These are phyloP conservation scores for Psophocarpus tetragonolobus DNA, from an alignment of 306 rosid genomes.

Conservation along the genomic window DNA sequence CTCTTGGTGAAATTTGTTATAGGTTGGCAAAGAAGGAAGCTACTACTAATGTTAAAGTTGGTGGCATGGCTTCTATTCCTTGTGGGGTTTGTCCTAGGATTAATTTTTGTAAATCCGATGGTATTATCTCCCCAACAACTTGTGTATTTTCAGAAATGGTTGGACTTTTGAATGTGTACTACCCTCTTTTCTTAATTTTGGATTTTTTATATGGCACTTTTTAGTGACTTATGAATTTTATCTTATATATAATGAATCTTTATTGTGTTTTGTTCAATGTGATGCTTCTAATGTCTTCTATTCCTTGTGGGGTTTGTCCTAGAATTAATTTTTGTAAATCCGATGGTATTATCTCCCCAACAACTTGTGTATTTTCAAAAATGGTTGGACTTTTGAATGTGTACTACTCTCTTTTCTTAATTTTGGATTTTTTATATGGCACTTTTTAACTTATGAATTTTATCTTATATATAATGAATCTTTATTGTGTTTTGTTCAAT, in stretches of 20 bases:
- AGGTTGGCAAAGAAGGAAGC: constrained; percentile 42
- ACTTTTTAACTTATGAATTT: neutral
- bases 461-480: neutral
- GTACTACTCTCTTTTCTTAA: neutral
- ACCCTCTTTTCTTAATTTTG: neutral
- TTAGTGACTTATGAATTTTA: neutral
- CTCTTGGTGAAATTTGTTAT: constrained; percentile 44
- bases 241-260: neutral
- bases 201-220: neutral
- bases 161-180: neutral
- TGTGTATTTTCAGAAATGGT: constrained; percentile 57
- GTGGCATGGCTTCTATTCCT: constrained; percentile 63
- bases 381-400: constrained; percentile 56
- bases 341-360: constrained; percentile 55
- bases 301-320: constrained; percentile 72
- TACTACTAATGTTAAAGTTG: neutral
- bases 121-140: constrained; percentile 52
- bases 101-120: constrained; percentile 49
- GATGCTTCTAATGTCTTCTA: constrained; percentile 48
- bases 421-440: neutral
- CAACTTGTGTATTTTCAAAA: constrained; percentile 48
- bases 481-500: neutral
- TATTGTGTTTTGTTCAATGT: neutral
- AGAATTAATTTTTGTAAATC: constrained; percentile 48
- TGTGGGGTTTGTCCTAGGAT: constrained; percentile 68